Evolutionary conservation across 2,329 filamentous ascomycete genomes (phyloP), one percentile per base, ranked within the genome.

Genomic region (Ciborinia camelliae): DNA sequence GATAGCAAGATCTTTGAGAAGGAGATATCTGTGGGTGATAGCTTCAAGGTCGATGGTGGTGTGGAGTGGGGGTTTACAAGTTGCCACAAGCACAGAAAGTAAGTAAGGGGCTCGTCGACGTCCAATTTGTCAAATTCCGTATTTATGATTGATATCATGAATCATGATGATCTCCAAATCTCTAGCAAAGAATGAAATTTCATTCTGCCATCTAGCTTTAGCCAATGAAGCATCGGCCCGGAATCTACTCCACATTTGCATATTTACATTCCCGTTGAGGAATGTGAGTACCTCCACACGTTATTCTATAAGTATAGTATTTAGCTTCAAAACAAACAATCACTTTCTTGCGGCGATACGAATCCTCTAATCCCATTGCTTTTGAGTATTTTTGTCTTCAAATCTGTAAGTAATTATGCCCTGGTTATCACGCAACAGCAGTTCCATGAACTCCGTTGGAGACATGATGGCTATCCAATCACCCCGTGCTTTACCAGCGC

Each of bases 61-160:
- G 23, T 68, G n/a, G 32, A 57, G 15, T 69, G 68, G 68, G 61
- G 55, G 23, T 67, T 59, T 64, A 58, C 65, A 50, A 60, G 32
- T 50, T 45, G 45, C 51, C 54, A 64, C 23, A 60, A 30, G 41
- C 41, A 59, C 41, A 47, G 28, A 18, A 58, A 58, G 55, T 35
- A 58, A 32, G 41, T 32, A 35, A 45, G 45, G 45, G 35, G 15
- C 20, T 5, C 2, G n/a, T 39, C 9, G 18, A 55, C 15, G 52
- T 55, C 7, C 7, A 41, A 26, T n/a, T 18, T 55, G 35, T 23
- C 52, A 51, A 47, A n/a, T 23, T n/a, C n/a, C n/a, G 9, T 12
- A 47, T 47, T 47, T 26, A 26, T 28, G 15, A 20, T 53, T 35
- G 30, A n/a, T 10, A 47, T 26, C 43, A n/a, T 18, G 4, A 7